Evolutionary conservation across 805 yeast species (phyloP).

Genomic region (Kuraishia molischiana): DNA sequence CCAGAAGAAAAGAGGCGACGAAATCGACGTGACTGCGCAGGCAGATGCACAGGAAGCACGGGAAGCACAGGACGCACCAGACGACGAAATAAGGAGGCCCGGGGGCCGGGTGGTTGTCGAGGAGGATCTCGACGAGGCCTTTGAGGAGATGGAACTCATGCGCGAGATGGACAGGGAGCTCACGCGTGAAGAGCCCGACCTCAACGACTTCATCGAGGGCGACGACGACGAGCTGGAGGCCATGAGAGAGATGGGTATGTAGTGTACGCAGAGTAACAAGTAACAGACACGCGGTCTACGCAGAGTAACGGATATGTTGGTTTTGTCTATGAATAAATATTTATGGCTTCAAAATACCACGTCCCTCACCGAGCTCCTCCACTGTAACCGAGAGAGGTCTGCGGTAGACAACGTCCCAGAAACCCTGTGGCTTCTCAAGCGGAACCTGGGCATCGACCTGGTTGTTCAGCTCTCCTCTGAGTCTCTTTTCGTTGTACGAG

Average conservation of each 20-base stretch:
- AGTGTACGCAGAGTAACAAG: not conserved
- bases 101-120: too few species aligned
- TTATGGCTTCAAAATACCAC: constrained; percentile 37
- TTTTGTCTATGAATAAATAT: not conserved
- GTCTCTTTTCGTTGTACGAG: constrained; percentile 29
- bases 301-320: not conserved
- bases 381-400: constrained; percentile 76
- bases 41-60: too few species aligned
- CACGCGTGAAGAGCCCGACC: constrained; percentile 2
- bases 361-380: constrained; percentile 61
- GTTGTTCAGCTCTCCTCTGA: constrained; percentile 29
- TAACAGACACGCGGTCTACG: constrained; percentile 3
- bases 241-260: constrained; percentile 9
- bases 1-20: constrained; percentile 1
- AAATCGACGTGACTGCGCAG: too few species aligned
- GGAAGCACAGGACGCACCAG: too few species aligned
- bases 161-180: too few species aligned
- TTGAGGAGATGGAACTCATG: too few species aligned
- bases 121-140: too few species aligned
- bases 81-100: too few species aligned
- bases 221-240: constrained; percentile 7
- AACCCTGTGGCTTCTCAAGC: constrained; percentile 37
- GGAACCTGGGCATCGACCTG: constrained; percentile 15
- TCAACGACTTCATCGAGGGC: too few species aligned
- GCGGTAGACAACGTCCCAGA: constrained; percentile 77